These are phyloP conservation scores for Ogataea paraovalis DNA, from an alignment of 805 yeast genomes.

Conservation along the genomic window DNA sequence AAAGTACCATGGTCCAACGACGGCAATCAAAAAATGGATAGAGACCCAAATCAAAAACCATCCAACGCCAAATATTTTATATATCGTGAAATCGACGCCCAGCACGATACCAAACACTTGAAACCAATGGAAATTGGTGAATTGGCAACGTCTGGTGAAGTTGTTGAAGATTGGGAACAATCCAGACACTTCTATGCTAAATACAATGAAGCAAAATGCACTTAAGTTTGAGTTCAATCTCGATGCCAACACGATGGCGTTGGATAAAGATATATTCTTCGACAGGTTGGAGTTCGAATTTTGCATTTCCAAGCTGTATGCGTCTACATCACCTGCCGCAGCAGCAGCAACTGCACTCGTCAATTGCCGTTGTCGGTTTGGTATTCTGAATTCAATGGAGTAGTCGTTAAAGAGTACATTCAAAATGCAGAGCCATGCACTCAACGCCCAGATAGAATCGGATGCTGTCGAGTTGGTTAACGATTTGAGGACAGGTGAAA, in stretches of 20 bases:
- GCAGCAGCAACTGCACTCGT: neutral
- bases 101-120: constrained; percentile 27
- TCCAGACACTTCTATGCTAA: constrained; percentile 67
- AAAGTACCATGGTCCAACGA: constrained; percentile 68
- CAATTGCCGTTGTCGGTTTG: constrained; percentile 10
- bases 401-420: constrained; percentile 70
- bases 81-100: constrained; percentile 32
- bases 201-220: constrained; percentile 80
- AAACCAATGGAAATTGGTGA: constrained; percentile 30
- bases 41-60: constrained; percentile 47
- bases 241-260: constrained; percentile 89
- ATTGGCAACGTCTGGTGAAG: constrained; percentile 45
- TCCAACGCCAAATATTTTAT: constrained; percentile 37
- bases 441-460: constrained; percentile 92
- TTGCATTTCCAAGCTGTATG: constrained; percentile 14
- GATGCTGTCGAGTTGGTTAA: constrained; percentile 84
- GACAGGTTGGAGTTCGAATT: constrained; percentile 53
- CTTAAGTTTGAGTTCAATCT: constrained; percentile 67
- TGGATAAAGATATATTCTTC: constrained; percentile 78
- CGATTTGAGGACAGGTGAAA: constrained; percentile 88
- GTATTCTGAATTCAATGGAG: constrained; percentile 42
- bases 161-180: constrained; percentile 67
- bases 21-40: constrained; percentile 43
- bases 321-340: constrained; percentile 2
- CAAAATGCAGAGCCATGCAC: constrained; percentile 70